Conservation (phyloP, 2,329 filamentous ascomycete species). For the Ophiostoma montium region DNA sequence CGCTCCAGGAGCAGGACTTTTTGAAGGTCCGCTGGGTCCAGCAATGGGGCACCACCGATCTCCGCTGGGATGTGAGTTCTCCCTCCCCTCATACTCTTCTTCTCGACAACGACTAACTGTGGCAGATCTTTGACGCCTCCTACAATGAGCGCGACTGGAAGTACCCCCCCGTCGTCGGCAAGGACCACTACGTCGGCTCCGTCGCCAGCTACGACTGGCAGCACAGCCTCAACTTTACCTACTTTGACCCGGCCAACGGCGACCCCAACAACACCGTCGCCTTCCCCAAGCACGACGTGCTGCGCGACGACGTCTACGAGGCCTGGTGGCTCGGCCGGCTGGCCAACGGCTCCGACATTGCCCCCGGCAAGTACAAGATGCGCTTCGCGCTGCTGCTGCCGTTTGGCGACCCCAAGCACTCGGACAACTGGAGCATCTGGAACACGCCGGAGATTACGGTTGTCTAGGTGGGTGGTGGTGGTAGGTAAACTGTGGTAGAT, state of each 20-base stretch:
- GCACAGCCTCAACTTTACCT: no score
- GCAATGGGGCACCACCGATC: no score
- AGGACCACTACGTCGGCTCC: slow-evolving; percentile 5
- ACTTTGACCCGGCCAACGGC: neutral
- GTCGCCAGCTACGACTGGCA: neutral
- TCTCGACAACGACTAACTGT: no score
- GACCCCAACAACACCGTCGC: neutral
- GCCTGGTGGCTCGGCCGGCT: slow-evolving; percentile 4
- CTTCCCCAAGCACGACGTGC: slow-evolving; percentile 4
- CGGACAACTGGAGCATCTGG: slow-evolving; percentile 10
- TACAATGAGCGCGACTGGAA: slow-evolving; percentile 8
- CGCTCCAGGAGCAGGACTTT: neutral
- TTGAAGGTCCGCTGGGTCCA: no score
- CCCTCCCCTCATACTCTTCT: slow-evolving; percentile 13
- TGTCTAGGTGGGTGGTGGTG: no score
- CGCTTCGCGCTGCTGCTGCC: slow-evolving; percentile 13
- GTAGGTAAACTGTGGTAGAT: no score
- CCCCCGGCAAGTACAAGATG: slow-evolving; percentile 12
- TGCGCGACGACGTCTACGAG: neutral
- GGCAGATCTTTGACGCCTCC: neutral
- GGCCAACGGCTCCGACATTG: slow-evolving; percentile 9
- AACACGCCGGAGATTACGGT: no score
- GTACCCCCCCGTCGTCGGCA: slow-evolving; percentile 7
- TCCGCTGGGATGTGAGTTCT: neutral
- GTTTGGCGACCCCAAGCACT: slow-evolving; percentile 11